Conservation (phyloP, 805 yeast genomes). For the Saccharomycopsis sp. region DNA sequence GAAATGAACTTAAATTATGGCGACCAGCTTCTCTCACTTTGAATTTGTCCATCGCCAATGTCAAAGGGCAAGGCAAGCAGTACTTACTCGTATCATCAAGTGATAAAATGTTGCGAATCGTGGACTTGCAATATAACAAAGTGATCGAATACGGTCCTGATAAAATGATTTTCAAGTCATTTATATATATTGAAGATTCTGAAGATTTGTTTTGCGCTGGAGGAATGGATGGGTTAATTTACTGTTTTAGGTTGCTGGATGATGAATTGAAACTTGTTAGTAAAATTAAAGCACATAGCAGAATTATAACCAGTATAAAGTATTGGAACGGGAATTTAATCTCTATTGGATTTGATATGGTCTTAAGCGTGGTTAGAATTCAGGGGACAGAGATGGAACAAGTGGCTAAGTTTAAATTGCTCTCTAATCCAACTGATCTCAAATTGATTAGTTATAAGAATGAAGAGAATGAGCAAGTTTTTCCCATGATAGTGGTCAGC, state of each 20-base stretch:
- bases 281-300: constrained; percentile 31
- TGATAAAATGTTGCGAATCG: constrained; percentile 21
- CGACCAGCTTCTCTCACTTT: constrained; percentile 22
- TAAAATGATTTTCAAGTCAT: constrained; percentile 31
- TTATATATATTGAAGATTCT: constrained; percentile 27
- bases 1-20: not conserved
- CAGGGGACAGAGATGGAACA: constrained; percentile 20
- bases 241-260: constrained; percentile 23
- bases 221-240: constrained; percentile 48
- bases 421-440: constrained; percentile 48
- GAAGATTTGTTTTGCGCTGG: constrained; percentile 31
- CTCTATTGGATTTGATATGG: constrained; percentile 56
- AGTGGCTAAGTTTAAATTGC: constrained; percentile 30
- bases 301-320: constrained; percentile 33
- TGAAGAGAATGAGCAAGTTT: constrained; percentile 16
- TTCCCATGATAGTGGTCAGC: constrained; percentile 47
- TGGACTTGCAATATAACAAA: constrained; percentile 20
- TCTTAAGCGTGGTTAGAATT: constrained; percentile 29
- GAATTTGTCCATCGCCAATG: constrained; percentile 22
- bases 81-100: constrained; percentile 22
- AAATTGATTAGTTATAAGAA: constrained; percentile 28
- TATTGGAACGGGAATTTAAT: constrained; percentile 17
- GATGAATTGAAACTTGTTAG: constrained; percentile 2
- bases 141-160: constrained; percentile 13
- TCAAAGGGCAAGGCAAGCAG: constrained; percentile 22